Conservation (phyloP, 129 eudicot genomes). For the Artemisia argyi region DNA sequence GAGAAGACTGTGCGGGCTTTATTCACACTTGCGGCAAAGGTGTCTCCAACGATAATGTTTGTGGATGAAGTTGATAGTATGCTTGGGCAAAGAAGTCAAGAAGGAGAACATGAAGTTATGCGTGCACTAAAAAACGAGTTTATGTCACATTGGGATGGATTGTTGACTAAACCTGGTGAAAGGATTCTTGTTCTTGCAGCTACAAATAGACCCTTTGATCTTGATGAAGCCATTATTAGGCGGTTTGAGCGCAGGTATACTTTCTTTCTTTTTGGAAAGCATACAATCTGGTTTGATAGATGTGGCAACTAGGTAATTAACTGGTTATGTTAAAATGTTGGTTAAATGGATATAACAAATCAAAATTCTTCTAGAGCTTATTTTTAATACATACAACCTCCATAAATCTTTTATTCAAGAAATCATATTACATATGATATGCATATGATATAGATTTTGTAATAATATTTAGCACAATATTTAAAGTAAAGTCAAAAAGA, state of each 20-base stretch:
- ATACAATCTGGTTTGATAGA: not conserved
- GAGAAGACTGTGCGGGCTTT: slow-evolving; percentile 91
- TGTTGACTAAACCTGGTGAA: slow-evolving; percentile 71
- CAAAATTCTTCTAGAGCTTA: too few relatives aligned
- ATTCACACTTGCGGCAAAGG: slow-evolving; percentile 89
- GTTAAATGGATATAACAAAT: too few relatives aligned
- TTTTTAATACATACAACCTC: too few relatives aligned
- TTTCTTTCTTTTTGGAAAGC: slow-evolving; percentile 7
- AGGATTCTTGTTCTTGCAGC: slow-evolving; percentile 97
- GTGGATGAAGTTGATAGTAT: slow-evolving; percentile 96
- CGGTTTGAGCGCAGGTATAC: slow-evolving; percentile 90
- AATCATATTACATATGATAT: too few relatives aligned
- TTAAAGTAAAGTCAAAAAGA: too few relatives aligned
- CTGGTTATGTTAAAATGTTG: too few relatives aligned
- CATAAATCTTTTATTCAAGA: too few relatives aligned
- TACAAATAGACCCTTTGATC: slow-evolving; percentile 92
- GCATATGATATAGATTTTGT: too few relatives aligned
- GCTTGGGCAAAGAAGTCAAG: slow-evolving; percentile 93
- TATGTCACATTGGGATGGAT: slow-evolving; percentile 97
- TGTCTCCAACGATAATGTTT: slow-evolving; percentile 83
- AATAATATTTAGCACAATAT: too few relatives aligned
- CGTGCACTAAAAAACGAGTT: slow-evolving; percentile 87
- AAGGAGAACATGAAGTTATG: slow-evolving; percentile 97
- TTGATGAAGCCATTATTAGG: slow-evolving; percentile 94
- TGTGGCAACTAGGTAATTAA: too few relatives aligned